Conservation (phyloP, 345 rosid genomes). For the Geranium rotundifolium region DNA sequence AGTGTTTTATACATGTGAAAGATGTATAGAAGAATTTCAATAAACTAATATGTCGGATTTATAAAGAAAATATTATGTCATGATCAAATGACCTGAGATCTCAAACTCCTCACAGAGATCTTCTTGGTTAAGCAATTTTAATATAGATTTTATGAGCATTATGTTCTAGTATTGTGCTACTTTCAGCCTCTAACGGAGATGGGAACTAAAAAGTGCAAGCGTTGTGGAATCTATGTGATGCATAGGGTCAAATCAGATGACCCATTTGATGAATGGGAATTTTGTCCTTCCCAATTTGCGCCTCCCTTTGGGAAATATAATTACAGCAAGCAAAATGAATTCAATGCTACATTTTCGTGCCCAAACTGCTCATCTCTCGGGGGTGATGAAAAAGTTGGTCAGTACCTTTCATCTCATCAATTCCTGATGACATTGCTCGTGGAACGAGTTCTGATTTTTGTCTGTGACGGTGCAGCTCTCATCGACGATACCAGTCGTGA, state of each 20-base stretch:
- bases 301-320: constrained; percentile 41
- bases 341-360: constrained; percentile 59
- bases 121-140: too few relatives aligned
- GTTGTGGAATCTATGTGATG: constrained; percentile 81
- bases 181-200: constrained; percentile 62
- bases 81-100: too few relatives aligned
- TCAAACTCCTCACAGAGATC: too few relatives aligned
- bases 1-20: too few relatives aligned
- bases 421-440: too few relatives aligned
- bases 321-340: constrained; percentile 39
- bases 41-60: too few relatives aligned
- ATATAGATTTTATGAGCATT: too few relatives aligned
- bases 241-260: constrained; percentile 48
- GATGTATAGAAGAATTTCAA: too few relatives aligned
- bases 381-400: constrained; percentile 26
- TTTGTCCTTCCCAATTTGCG: constrained; percentile 71
- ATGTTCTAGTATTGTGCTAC: constrained; percentile 7
- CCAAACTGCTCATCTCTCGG: constrained; percentile 32
- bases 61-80: too few relatives aligned
- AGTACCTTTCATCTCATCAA: background rate
- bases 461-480: constrained; percentile 21
- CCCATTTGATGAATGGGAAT: constrained; percentile 77
- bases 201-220: constrained; percentile 61
- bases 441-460: background rate
- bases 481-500: constrained; percentile 10